Evolutionary conservation across 768 basidiomycete species (phyloP).

Genomic region (Sarcodon aspratus): DNA sequence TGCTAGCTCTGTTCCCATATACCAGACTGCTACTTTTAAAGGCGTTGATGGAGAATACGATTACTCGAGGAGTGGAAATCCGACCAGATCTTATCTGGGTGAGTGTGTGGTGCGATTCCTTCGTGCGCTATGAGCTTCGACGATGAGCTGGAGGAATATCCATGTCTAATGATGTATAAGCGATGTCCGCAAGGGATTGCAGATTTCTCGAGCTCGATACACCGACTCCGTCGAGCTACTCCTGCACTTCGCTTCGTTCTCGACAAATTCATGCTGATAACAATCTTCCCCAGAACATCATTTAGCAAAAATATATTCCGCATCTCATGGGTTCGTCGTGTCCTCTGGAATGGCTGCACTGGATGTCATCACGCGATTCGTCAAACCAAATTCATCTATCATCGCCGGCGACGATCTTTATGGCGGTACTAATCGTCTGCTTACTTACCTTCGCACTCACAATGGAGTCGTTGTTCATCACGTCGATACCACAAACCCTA

Average conservation of each 20-base stretch:
- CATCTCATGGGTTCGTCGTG: conserved; percentile 80
- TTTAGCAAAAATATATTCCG: conserved; percentile 92
- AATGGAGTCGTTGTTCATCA: conserved; percentile 86
- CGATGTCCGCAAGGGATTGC: too few relatives aligned
- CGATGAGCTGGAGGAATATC: too few relatives aligned
- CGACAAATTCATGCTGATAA: neutral
- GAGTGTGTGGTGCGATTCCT: conserved; percentile 12
- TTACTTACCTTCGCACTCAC: conserved; percentile 80
- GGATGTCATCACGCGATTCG: conserved; percentile 85
- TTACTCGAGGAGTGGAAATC: conserved; percentile 92
- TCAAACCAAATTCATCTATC: conserved; percentile 93
- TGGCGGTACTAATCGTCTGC: conserved; percentile 92
- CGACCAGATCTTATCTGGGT: conserved; percentile 93
- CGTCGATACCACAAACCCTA: conserved; percentile 80
- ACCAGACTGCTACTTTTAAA: conserved; percentile 98
- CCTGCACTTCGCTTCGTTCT: neutral
- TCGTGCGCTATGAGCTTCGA: too few relatives aligned
- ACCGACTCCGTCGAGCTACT: neutral
- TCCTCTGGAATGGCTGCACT: conserved; percentile 98
- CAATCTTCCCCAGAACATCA: conserved; percentile 65
- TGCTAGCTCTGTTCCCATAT: conserved; percentile 90
- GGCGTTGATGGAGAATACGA: conserved; percentile 85
- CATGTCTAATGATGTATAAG: too few relatives aligned
- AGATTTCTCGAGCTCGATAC: too few relatives aligned
- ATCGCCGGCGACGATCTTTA: conserved; percentile 97